These are phyloP conservation scores for Vairimorpha apis DNA, from an alignment of 371 early-diverging fungal genomes.

Conservation along the genomic window DNA sequence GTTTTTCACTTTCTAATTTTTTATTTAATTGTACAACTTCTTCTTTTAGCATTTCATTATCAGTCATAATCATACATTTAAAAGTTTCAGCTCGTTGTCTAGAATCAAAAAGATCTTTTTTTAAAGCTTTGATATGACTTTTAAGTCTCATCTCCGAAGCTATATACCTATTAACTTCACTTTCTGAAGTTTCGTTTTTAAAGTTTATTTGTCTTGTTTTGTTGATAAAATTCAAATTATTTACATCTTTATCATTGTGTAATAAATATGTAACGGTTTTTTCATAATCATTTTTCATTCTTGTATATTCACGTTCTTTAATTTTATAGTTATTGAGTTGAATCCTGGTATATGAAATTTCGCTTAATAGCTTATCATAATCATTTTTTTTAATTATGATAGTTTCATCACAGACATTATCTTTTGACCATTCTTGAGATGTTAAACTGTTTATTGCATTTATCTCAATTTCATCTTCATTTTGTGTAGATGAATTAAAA, in stretches of 20 bases:
- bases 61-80: conserved; percentile 8
- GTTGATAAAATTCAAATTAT: too few species aligned
- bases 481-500: background rate
- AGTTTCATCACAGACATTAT: conserved; percentile 16
- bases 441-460: background rate
- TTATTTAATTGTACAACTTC: conserved; percentile 6
- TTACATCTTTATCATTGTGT: conserved; percentile 16
- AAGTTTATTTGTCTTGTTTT: background rate
- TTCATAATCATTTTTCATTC: conserved; percentile 32
- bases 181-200: conserved; percentile 4
- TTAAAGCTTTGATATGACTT: conserved; percentile 38
- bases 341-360: background rate
- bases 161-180: conserved; percentile 33
- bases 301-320: conserved; percentile 31
- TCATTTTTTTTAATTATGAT: conserved; percentile 13
- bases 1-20: conserved; percentile 10
- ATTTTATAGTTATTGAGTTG: conserved; percentile 17
- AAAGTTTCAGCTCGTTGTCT: conserved; percentile 37
- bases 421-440: conserved; percentile 11
- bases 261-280: conserved; percentile 32
- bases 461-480: background rate
- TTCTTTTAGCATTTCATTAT: conserved; percentile 9
- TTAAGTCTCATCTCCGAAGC: conserved; percentile 28
- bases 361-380: conserved; percentile 1
- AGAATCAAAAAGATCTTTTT: conserved; percentile 37